These are phyloP conservation scores for Ophiostoma sp. DNA, from an alignment of 2,329 filamentous ascomycete genomes.

Conservation along the genomic window DNA sequence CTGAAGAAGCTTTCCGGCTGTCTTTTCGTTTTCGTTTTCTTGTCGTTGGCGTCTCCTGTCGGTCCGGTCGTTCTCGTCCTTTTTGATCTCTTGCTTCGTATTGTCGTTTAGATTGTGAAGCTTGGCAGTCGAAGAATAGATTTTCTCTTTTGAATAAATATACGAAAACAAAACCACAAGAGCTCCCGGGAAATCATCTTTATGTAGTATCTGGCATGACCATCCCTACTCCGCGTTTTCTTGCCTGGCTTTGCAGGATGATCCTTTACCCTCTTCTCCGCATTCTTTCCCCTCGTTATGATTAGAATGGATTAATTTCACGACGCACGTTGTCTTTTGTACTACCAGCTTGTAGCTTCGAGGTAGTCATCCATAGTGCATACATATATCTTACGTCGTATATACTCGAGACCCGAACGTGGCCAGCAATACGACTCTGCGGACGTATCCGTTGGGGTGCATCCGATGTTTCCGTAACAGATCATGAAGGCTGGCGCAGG, in stretches of 20 bases:
- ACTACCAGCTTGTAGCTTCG: too few species aligned
- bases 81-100: too few species aligned
- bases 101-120: too few species aligned
- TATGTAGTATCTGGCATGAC: slow-evolving; percentile 4
- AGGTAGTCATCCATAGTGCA: too few species aligned
- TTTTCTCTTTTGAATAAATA: neutral
- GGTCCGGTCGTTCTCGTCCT: too few species aligned
- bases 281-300: neutral
- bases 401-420: neutral
- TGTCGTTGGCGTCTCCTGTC: too few species aligned
- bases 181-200: neutral
- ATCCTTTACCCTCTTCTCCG: neutral
- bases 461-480: neutral
- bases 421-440: neutral
- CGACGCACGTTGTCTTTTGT: neutral
- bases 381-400: too few species aligned
- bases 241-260: neutral
- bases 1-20: too few species aligned
- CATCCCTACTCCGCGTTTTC: neutral
- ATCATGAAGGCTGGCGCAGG: neutral
- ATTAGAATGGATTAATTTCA: neutral
- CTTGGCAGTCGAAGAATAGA: too few species aligned
- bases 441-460: neutral
- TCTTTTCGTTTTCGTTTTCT: too few species aligned
- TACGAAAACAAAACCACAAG: neutral